phyloP scores from a whole-genome alignment of 441 rosid genomes.

The Melastoma candidum region DNA sequence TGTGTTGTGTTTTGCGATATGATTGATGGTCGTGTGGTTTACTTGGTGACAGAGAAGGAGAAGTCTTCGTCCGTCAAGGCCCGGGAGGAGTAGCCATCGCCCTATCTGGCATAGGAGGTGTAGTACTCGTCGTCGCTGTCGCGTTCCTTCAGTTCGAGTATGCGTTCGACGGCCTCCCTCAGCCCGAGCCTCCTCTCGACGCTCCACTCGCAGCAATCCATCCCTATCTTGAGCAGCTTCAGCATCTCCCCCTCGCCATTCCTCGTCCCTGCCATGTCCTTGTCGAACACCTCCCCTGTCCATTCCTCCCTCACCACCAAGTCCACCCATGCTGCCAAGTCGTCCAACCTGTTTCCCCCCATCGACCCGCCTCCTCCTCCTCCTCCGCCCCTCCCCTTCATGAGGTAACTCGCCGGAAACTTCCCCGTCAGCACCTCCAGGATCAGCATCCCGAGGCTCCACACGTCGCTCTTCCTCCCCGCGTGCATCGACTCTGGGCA shows the following conservation, averaged over 20 bases:
- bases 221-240: constrained; percentile 61
- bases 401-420: constrained; percentile 66
- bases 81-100: too few relatives aligned
- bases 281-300: constrained; percentile 62
- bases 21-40: too few relatives aligned
- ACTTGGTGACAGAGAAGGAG: too few relatives aligned
- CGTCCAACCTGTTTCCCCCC: constrained; percentile 4
- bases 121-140: constrained; percentile 23
- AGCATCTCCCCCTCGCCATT: constrained; percentile 58
- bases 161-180: constrained; percentile 41
- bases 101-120: not conserved
- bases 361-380: too few relatives aligned
- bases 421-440: constrained; percentile 67
- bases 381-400: constrained; percentile 10
- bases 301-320: constrained; percentile 32
- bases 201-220: constrained; percentile 79
- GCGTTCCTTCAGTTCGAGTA: constrained; percentile 38
- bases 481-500: constrained; percentile 56
- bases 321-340: constrained; percentile 68
- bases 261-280: constrained; percentile 52
- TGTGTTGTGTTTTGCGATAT: too few relatives aligned
- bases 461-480: constrained; percentile 63
- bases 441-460: constrained; percentile 75
- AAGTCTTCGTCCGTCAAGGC: too few relatives aligned
- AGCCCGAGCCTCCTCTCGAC: constrained; percentile 44